Evolutionary conservation across 164 flowering plant species (phyloP), one percentile per base, ranked within the genome.

Genomic region (Berberis vulgaris): DNA sequence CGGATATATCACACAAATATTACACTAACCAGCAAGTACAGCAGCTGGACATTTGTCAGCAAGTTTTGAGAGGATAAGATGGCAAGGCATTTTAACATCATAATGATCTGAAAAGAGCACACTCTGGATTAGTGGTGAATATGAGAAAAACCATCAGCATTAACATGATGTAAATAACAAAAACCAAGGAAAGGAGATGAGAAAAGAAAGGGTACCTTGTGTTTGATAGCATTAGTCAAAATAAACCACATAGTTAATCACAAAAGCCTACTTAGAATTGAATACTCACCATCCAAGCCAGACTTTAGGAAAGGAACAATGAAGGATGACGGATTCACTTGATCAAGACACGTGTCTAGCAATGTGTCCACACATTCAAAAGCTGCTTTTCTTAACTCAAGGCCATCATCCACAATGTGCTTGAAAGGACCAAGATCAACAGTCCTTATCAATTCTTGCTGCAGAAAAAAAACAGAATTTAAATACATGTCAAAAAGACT

Each of bases 71-170:
- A 95, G 96, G 72, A 91, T 95, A 66, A 95, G 94, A 73, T 95
- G 99, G 72, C 99, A 95, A 56, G 97, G 97, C 99, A 95, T 91
- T 75, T 95, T 95, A 52, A 95, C 97, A 79, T 95, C 99, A 76
- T 91, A 95, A 72, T 89, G 97, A 88, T 91, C 97, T 89, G 90
- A 49, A 69, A 67, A 66, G 13, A 59, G 54, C 60, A 46, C 58
- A 71, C 3, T 44, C 43, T 43, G 42, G 64, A 59, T 43, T 45
- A 60, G 13, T 7, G 7, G 49, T 12, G 26, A 39, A 26, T 26
- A 26, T 26, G 26, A 65, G 62, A 41, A 13, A 4, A 65, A 49
- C 54, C 40, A 41, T 9, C 13, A 1, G 43, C 6, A 46, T 10
- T 4, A 11, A 42, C 26, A 26, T 26, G 26, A 26, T 26, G 26